Evolutionary conservation across 805 yeast genomes (phyloP).

Genomic region (Kodamaea kakaduensis): DNA sequence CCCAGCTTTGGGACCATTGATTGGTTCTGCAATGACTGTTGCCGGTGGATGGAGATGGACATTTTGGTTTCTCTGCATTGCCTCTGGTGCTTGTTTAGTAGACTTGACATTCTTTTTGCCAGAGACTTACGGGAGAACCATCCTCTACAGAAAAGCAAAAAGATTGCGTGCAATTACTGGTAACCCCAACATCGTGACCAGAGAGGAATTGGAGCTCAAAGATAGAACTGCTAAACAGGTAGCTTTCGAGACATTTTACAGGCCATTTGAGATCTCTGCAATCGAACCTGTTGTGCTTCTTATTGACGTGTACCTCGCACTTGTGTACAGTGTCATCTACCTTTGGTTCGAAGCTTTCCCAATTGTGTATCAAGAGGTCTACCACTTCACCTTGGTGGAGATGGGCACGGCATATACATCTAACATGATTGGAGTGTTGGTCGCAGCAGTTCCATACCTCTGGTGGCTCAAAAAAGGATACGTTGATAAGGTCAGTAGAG

Average conservation of each 20-base stretch:
- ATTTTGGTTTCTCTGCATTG: constrained; percentile 48
- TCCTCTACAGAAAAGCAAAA: constrained; percentile 45
- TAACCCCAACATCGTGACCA: constrained; percentile 39
- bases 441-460: constrained; percentile 13
- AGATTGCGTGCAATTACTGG: constrained; percentile 49
- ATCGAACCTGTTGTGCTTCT: constrained; percentile 56
- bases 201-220: constrained; percentile 34
- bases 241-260: constrained; percentile 35
- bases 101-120: constrained; percentile 39
- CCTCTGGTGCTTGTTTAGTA: constrained; percentile 35
- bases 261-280: constrained; percentile 48
- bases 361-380: constrained; percentile 42
- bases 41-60: constrained; percentile 49
- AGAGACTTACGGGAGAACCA: constrained; percentile 45
- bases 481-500: constrained; percentile 13
- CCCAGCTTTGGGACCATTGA: constrained; percentile 54
- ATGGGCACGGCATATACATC: constrained; percentile 46
- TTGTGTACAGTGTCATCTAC: constrained; percentile 51
- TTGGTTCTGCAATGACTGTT: constrained; percentile 47
- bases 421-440: constrained; percentile 41
- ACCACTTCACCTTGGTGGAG: constrained; percentile 46
- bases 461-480: constrained; percentile 10
- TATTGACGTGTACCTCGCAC: constrained; percentile 48
- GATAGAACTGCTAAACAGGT: constrained; percentile 14
- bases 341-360: constrained; percentile 64